A percentile compares a stretch with the other conserved stretches of the same genome.
These are phyloP conservation scores for Ramularia endophylla DNA, from an alignment of 2,329 filamentous ascomycete species.

Conservation along the genomic window DNA sequence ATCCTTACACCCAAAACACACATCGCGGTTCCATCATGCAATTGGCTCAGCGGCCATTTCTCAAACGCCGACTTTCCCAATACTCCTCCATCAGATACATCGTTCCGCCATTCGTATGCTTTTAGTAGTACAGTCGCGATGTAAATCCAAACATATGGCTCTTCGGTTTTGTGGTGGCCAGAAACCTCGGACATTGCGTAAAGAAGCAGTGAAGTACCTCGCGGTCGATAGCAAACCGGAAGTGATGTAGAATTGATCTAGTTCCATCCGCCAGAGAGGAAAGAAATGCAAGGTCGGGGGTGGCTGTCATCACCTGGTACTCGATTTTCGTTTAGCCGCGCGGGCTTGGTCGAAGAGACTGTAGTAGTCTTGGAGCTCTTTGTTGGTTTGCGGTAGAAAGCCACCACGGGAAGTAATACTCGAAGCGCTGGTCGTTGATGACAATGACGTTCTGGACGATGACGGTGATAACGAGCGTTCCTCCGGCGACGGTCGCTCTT, in stretches of 20 bases:
- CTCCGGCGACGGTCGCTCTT: slow-evolving; percentile 5
- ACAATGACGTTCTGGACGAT: slow-evolving; percentile 78
- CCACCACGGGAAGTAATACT: slow-evolving; percentile 33
- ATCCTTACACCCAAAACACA: slow-evolving; percentile 7
- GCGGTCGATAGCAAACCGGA: no score
- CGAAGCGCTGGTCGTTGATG: slow-evolving; percentile 52
- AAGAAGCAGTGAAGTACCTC: slow-evolving; percentile 4
- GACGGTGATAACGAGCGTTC: slow-evolving; percentile 50
- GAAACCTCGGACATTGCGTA: slow-evolving; percentile 6
- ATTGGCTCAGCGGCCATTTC: slow-evolving; percentile 17
- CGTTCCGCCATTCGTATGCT: slow-evolving; percentile 15
- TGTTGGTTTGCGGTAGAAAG: slow-evolving; percentile 70
- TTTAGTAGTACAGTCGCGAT: slow-evolving; percentile 21
- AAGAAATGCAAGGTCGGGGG: slow-evolving; percentile 2
- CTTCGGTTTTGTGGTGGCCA: slow-evolving; percentile 11
- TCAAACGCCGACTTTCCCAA: background rate
- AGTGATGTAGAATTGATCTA: background rate
- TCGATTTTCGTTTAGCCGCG: slow-evolving; percentile 45
- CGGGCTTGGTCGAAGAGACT: slow-evolving; percentile 83
- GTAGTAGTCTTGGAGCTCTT: slow-evolving; percentile 79
- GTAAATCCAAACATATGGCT: no score
- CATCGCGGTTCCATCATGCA: slow-evolving; percentile 7
- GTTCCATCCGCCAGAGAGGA: background rate
- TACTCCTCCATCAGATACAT: slow-evolving; percentile 8
- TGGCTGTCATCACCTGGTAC: slow-evolving; percentile 21